These are phyloP conservation scores for Posidonia australis DNA, from an alignment of 106 monocot species.

Conservation along the genomic window DNA sequence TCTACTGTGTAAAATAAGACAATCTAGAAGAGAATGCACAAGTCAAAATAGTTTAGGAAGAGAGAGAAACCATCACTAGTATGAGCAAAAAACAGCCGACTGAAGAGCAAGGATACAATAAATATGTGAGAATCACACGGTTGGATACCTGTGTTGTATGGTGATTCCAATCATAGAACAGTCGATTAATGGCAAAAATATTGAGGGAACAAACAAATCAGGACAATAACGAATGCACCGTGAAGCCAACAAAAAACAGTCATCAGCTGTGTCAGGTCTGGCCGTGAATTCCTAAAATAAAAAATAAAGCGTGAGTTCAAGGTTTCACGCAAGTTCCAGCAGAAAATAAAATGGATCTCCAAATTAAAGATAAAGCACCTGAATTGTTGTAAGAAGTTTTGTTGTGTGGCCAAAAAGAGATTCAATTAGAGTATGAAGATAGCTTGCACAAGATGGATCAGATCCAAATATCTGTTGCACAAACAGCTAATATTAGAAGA, in stretches of 20 bases:
- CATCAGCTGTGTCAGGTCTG: conserved; percentile 93
- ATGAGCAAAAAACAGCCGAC: too few species aligned
- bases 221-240: conserved; percentile 97
- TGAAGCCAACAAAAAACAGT: conserved; percentile 90
- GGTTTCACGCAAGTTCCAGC: neutral
- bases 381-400: conserved; percentile 64
- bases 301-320: neutral
- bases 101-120: neutral
- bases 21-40: too few species aligned
- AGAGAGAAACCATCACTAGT: too few species aligned
- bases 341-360: neutral
- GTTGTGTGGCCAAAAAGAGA: conserved; percentile 76
- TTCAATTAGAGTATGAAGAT: conserved; percentile 67
- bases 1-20: too few species aligned
- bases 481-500: conserved; percentile 7
- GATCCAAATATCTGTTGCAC: conserved; percentile 78
- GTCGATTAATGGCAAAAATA: conserved; percentile 60
- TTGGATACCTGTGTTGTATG: conserved; percentile 64
- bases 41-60: too few species aligned
- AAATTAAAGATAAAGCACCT: conserved; percentile 29
- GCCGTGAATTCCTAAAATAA: conserved; percentile 74
- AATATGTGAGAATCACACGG: neutral
- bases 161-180: conserved; percentile 83
- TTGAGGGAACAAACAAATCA: conserved; percentile 62
- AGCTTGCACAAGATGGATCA: conserved; percentile 71